Evolutionary conservation across 2,329 filamentous ascomycete genomes (phyloP).

Genomic region (Ceratocystis eucalypticola): DNA sequence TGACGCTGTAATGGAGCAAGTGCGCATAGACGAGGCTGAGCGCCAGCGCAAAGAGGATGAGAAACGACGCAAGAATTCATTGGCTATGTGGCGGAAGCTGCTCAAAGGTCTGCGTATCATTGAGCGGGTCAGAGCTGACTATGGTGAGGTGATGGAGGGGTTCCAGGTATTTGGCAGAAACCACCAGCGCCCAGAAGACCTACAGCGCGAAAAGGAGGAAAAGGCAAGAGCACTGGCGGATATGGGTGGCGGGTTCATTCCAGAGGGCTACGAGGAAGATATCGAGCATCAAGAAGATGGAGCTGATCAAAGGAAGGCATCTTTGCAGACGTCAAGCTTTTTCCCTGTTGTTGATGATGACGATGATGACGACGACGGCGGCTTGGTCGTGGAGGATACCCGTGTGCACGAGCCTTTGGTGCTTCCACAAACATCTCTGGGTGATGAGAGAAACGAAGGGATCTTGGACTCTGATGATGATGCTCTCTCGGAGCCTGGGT

Average conservation of each 20-base stretch:
- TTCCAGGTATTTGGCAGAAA: slow-evolving; percentile 17
- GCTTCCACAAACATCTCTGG: neutral
- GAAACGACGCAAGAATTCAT: slow-evolving; percentile 59
- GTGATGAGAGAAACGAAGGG: neutral
- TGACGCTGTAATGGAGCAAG: slow-evolving; percentile 59
- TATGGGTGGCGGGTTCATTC: slow-evolving; percentile 48
- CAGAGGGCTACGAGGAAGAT: slow-evolving; percentile 41
- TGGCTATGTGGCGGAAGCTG: slow-evolving; percentile 76
- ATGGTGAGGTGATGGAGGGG: slow-evolving; percentile 47
- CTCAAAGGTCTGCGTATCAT: slow-evolving; percentile 73
- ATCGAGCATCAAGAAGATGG: slow-evolving; percentile 27
- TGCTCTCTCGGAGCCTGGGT: neutral
- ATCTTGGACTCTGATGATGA: neutral
- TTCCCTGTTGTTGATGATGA: slow-evolving; percentile 37
- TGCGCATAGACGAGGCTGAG: slow-evolving; percentile 65
- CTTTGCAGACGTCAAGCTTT: slow-evolving; percentile 31
- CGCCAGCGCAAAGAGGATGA: slow-evolving; percentile 65
- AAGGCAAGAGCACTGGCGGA: slow-evolving; percentile 38
- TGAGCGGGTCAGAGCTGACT: slow-evolving; percentile 61
- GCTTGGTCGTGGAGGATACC: slow-evolving; percentile 14
- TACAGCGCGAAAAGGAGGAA: slow-evolving; percentile 20
- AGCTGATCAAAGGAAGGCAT: slow-evolving; percentile 17
- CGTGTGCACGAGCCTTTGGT: neutral
- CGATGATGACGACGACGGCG: slow-evolving; percentile 27
- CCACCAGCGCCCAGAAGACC: slow-evolving; percentile 14